Conservation (phyloP, 192 early-diverging fungal species). For the Powellomyces hirtus region DNA sequence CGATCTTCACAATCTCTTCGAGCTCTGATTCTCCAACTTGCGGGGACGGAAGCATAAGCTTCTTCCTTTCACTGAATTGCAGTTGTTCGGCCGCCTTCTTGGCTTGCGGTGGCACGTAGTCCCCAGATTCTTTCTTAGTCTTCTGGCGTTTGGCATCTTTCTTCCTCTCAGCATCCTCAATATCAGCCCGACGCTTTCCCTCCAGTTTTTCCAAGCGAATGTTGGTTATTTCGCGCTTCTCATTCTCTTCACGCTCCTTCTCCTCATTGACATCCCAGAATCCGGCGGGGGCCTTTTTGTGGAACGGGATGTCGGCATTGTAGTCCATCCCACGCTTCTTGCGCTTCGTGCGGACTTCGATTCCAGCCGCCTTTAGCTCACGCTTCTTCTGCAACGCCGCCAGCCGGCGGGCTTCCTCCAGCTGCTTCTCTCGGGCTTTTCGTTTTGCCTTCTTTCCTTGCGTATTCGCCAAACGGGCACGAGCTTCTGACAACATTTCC, state of each 20-base stretch:
- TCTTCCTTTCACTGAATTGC: slow-evolving; percentile 61
- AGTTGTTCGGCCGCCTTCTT: slow-evolving; percentile 68
- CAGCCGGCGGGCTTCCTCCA: slow-evolving; percentile 92
- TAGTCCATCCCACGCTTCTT: slow-evolving; percentile 81
- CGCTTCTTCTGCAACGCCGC: slow-evolving; percentile 89
- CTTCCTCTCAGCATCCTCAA: slow-evolving; percentile 77
- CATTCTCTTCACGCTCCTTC: slow-evolving; percentile 58
- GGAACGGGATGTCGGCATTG: slow-evolving; percentile 95
- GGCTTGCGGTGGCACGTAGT: slow-evolving; percentile 63
- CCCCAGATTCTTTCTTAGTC: slow-evolving; percentile 50
- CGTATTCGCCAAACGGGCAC: slow-evolving; percentile 97
- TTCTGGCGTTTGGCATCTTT: slow-evolving; percentile 73
- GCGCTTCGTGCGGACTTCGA: slow-evolving; percentile 64
- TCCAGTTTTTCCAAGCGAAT: slow-evolving; percentile 80
- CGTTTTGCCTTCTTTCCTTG: slow-evolving; percentile 99
- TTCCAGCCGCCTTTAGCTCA: slow-evolving; percentile 96
- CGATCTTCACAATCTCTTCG: slow-evolving; percentile 89
- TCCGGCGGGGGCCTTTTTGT: slow-evolving; percentile 80
- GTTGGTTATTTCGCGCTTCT: slow-evolving; percentile 61
- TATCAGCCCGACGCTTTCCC: slow-evolving; percentile 76
- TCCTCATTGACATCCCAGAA: slow-evolving; percentile 94
- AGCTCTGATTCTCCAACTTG: slow-evolving; percentile 89
- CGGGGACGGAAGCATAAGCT: slow-evolving; percentile 81
- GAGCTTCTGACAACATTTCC: slow-evolving; percentile 98
- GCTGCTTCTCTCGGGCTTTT: slow-evolving; percentile 95